phyloP scores from a whole-genome alignment of 2,329 filamentous ascomycete genomes.

The Fusarium algeriense region DNA sequence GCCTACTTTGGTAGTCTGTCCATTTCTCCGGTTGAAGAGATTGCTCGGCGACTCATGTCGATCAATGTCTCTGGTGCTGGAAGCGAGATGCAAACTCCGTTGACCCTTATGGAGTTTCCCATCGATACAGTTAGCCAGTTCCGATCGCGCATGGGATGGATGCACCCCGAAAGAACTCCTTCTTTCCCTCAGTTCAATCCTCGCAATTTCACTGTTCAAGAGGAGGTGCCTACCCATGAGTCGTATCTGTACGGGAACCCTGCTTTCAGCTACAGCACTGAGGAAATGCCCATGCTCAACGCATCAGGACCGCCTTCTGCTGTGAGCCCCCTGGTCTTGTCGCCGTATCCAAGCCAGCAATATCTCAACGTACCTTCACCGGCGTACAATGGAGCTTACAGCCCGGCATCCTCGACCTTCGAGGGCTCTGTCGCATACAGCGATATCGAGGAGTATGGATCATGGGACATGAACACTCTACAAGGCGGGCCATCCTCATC shows the following conservation, averaged over 20 bases:
- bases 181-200: slow-evolving; percentile 72
- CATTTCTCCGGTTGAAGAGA: slow-evolving; percentile 86
- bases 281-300: slow-evolving; percentile 69
- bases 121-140: slow-evolving; percentile 77
- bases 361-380: slow-evolving; percentile 75
- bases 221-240: slow-evolving; percentile 58
- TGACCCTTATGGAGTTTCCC: slow-evolving; percentile 78
- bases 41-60: slow-evolving; percentile 78
- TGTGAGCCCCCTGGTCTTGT: slow-evolving; percentile 68
- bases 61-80: slow-evolving; percentile 73
- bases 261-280: slow-evolving; percentile 73
- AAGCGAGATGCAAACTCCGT: slow-evolving; percentile 69
- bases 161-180: slow-evolving; percentile 68
- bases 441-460: slow-evolving; percentile 68
- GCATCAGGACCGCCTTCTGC: slow-evolving; percentile 58
- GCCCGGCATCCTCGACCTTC: slow-evolving; percentile 72
- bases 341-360: slow-evolving; percentile 65
- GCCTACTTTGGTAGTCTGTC: slow-evolving; percentile 88
- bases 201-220: slow-evolving; percentile 65
- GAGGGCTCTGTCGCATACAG: slow-evolving; percentile 73
- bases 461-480: slow-evolving; percentile 61
- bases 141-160: slow-evolving; percentile 76
- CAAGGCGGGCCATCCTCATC: slow-evolving; percentile 60
- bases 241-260: slow-evolving; percentile 68
- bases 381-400: slow-evolving; percentile 69